Percentiles rank a stretch among this genome's conserved stretches.
phyloP scores from a whole-genome alignment of 306 rosid species.

The Lathyrus aphaca region DNA sequence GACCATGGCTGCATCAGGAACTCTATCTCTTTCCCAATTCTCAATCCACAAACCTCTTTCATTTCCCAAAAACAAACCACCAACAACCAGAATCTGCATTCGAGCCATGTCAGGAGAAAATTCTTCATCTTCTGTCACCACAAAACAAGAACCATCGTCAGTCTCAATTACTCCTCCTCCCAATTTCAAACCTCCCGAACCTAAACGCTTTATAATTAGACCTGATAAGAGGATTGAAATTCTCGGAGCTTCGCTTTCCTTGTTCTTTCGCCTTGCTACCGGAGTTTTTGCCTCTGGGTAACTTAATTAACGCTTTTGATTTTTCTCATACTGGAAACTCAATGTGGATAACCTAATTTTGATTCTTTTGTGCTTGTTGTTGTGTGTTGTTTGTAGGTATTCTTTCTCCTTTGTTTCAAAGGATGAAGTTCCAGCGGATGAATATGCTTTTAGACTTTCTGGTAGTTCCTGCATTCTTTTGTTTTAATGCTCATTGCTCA shows the following conservation, averaged over 20 bases:
- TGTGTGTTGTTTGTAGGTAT: conserved; percentile 61
- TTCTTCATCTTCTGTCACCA: conserved; percentile 25
- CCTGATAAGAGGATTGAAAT: conserved; percentile 65
- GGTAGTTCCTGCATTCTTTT: conserved; percentile 56
- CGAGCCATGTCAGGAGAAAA: conserved; percentile 56
- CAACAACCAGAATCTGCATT: conserved; percentile 45
- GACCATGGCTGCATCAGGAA: conserved; percentile 79
- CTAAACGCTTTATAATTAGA: conserved; percentile 71
- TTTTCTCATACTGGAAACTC: background rate
- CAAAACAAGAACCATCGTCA: background rate
- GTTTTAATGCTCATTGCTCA: conserved; percentile 27
- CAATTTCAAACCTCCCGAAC: conserved; percentile 89
- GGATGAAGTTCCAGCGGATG: conserved; percentile 68
- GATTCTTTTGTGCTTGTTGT: conserved; percentile 28
- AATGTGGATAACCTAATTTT: background rate
- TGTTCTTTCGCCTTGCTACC: conserved; percentile 76
- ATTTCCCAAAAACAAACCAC: conserved; percentile 38
- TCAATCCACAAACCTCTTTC: conserved; percentile 46
- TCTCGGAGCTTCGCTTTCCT: conserved; percentile 64
- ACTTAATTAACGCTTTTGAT: background rate
- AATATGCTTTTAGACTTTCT: conserved; percentile 66
- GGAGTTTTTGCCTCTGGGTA: conserved; percentile 90
- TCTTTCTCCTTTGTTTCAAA: conserved; percentile 71
- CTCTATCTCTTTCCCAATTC: conserved; percentile 51
- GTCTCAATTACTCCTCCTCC: conserved; percentile 65